Percentiles rank a stretch among this genome's conserved stretches.
These are phyloP conservation scores for Cairneyella variabilis DNA, from an alignment of 495 filamentous ascomycete species.

Conservation along the genomic window DNA sequence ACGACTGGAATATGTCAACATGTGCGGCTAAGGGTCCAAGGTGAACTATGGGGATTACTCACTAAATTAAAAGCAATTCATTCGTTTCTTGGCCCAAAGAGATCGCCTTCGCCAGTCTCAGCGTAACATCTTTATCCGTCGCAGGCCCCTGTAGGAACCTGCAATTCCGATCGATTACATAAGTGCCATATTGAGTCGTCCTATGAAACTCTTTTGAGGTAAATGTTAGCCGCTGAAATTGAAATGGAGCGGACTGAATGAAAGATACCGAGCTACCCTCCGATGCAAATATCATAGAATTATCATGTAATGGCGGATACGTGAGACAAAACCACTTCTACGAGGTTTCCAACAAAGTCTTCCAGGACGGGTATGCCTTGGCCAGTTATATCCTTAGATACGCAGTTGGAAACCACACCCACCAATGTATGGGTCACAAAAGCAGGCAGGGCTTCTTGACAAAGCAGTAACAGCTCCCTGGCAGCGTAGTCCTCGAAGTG, in stretches of 20 bases:
- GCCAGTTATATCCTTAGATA: constrained; percentile 46
- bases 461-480: constrained; percentile 9
- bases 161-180: constrained; percentile 55
- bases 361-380: constrained; percentile 38
- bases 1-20: constrained; percentile 33
- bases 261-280: constrained; percentile 39
- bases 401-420: constrained; percentile 42
- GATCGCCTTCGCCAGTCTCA: constrained; percentile 11
- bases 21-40: not conserved
- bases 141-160: constrained; percentile 60
- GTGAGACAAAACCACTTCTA: constrained; percentile 65
- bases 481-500: constrained; percentile 15
- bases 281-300: constrained; percentile 65
- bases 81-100: constrained; percentile 6
- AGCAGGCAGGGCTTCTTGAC: constrained; percentile 51
- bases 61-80: constrained; percentile 16
- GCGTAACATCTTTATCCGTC: constrained; percentile 37
- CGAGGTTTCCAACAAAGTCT: constrained; percentile 55
- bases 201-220: constrained; percentile 51
- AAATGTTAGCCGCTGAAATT: not conserved
- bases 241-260: not conserved
- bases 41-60: not conserved
- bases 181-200: constrained; percentile 56
- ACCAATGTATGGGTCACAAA: constrained; percentile 52
- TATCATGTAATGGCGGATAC: constrained; percentile 59